Conservation (phyloP, 2,329 filamentous ascomycete genomes). For the Dothiorella sarmentorum region DNA sequence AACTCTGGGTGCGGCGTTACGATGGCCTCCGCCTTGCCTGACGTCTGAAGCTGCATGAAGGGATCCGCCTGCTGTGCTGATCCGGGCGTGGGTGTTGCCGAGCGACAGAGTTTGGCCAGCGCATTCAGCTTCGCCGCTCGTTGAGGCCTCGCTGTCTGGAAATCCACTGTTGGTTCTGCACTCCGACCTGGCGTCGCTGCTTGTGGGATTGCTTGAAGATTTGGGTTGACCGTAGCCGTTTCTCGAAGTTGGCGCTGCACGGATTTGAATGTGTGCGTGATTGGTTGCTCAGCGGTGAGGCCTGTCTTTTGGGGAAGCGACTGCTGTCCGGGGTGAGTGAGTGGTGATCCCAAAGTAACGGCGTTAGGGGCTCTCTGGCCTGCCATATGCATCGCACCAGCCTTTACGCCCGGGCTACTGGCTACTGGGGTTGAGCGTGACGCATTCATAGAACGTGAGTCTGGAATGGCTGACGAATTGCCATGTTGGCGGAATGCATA, state of each 20-base stretch:
- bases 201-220: background rate
- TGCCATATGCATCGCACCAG: no score
- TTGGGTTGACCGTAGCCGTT: background rate
- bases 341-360: background rate
- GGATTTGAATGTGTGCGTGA: background rate
- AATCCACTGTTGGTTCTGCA: no score
- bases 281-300: background rate
- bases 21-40: background rate
- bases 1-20: background rate
- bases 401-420: background rate
- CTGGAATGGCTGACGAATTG: background rate
- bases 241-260: background rate
- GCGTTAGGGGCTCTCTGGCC: background rate
- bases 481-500: background rate
- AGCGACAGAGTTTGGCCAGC: background rate
- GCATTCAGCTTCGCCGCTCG: background rate
- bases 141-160: background rate
- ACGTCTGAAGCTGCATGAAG: background rate
- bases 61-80: background rate
- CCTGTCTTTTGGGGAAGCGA: background rate
- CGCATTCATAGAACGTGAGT: background rate
- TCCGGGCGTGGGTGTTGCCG: background rate
- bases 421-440: background rate
- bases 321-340: background rate
- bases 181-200: background rate